Evolutionary conservation across 208 protist genomes (phyloP).

Genomic region (Leishmania major): DNA sequence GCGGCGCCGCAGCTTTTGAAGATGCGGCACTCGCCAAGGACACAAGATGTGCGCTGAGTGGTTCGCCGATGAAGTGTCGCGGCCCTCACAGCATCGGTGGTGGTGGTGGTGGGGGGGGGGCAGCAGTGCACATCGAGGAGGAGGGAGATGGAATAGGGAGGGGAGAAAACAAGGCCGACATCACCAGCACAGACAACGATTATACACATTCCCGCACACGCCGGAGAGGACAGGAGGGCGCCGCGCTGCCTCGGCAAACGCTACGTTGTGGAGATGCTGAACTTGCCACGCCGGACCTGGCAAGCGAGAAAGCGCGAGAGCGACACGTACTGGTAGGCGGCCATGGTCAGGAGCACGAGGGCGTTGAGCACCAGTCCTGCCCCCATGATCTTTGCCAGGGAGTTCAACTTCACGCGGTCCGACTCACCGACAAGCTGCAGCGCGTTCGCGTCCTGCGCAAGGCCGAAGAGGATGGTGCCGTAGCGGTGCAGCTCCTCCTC

Average conservation of each 20-base stretch:
- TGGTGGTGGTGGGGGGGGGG: neutral
- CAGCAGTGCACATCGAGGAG: neutral
- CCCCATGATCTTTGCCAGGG: conserved; percentile 46
- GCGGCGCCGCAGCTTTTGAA: neutral
- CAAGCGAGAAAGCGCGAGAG: conserved; percentile 59
- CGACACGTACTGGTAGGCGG: conserved; percentile 51
- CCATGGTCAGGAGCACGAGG: conserved; percentile 56
- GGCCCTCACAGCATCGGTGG: neutral
- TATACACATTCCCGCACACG: neutral
- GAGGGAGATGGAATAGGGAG: neutral
- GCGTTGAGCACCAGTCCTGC: conserved; percentile 52
- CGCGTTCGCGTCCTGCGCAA: conserved; percentile 43
- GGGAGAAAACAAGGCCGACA: neutral
- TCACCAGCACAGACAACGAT: neutral
- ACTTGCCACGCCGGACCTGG: conserved; percentile 12
- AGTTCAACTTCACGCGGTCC: conserved; percentile 52
- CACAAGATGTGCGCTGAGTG: neutral
- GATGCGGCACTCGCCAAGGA: neutral
- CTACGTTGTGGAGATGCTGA: conserved; percentile 21
- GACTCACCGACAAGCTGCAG: conserved; percentile 48
- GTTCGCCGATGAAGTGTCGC: neutral
- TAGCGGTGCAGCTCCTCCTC: conserved; percentile 59
- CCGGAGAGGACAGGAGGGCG: neutral
- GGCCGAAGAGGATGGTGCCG: conserved; percentile 50
- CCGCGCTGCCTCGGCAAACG: neutral